Evolutionary conservation across 768 basidiomycete genomes (phyloP).

Genomic region (Pisolithus sp.): DNA sequence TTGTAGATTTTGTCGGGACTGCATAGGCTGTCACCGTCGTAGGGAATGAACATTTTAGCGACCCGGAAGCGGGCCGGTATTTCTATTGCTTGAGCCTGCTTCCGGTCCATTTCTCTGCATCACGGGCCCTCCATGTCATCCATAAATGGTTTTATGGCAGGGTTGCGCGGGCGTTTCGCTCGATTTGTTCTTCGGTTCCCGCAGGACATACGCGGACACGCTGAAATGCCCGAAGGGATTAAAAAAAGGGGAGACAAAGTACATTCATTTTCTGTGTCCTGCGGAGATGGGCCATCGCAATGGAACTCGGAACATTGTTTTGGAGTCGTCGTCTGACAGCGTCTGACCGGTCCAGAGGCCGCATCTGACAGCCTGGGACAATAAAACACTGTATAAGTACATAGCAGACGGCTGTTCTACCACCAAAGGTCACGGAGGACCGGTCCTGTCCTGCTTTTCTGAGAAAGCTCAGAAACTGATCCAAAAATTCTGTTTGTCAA

Average conservation of each 20-base stretch:
- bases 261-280: background rate
- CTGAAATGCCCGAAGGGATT: background rate
- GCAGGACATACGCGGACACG: background rate
- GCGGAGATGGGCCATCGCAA: background rate
- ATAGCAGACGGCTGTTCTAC: constrained; percentile 3
- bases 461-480: background rate
- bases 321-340: background rate
- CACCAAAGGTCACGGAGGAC: background rate
- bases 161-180: background rate
- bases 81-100: no score
- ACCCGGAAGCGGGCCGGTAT: no score
- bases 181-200: background rate
- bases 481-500: no score
- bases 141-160: background rate
- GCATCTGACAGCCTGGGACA: background rate
- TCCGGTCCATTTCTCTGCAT: no score
- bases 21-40: no score
- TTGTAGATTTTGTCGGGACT: background rate
- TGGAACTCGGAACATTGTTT: background rate
- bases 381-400: background rate
- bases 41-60: no score
- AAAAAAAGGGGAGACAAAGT: background rate
- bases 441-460: constrained; percentile 7
- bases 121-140: background rate
- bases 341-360: background rate